Conservation (phyloP, 495 filamentous ascomycete species). For the Lophiostoma macrostomum region DNA sequence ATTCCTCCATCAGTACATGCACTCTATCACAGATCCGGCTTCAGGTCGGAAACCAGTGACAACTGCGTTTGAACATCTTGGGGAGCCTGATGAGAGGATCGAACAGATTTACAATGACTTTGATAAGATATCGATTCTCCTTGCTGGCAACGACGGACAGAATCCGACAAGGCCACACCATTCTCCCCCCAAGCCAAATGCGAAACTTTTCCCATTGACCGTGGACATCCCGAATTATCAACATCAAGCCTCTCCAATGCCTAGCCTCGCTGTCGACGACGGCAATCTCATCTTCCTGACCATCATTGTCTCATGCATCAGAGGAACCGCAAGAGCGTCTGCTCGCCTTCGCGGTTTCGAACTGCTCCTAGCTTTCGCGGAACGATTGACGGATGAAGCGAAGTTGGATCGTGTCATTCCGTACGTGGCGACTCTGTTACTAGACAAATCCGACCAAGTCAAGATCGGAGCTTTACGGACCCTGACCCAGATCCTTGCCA, state of each 20-base stretch:
- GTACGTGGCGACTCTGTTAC: slow-evolving; percentile 76
- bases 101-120: slow-evolving; percentile 91
- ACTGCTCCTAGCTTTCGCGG: slow-evolving; percentile 86
- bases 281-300: slow-evolving; percentile 91
- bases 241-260: slow-evolving; percentile 51
- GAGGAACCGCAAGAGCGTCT: slow-evolving; percentile 84
- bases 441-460: slow-evolving; percentile 77
- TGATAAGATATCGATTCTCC: slow-evolving; percentile 93
- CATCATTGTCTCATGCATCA: slow-evolving; percentile 78
- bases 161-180: slow-evolving; percentile 10
- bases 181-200: slow-evolving; percentile 29
- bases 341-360: slow-evolving; percentile 89
- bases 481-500: slow-evolving; percentile 80
- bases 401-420: slow-evolving; percentile 94
- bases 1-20: slow-evolving; percentile 97
- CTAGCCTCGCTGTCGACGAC: slow-evolving; percentile 61
- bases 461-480: slow-evolving; percentile 80
- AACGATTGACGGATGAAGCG: slow-evolving; percentile 89
- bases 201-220: slow-evolving; percentile 65
- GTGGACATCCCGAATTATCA: slow-evolving; percentile 85
- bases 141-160: slow-evolving; percentile 58
- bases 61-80: slow-evolving; percentile 61
- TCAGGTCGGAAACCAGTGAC: slow-evolving; percentile 66
- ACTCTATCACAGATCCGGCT: slow-evolving; percentile 88
- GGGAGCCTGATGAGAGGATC: slow-evolving; percentile 87